Conservation (phyloP, 2,329 filamentous ascomycete species). For the Botrytis cinerea region DNA sequence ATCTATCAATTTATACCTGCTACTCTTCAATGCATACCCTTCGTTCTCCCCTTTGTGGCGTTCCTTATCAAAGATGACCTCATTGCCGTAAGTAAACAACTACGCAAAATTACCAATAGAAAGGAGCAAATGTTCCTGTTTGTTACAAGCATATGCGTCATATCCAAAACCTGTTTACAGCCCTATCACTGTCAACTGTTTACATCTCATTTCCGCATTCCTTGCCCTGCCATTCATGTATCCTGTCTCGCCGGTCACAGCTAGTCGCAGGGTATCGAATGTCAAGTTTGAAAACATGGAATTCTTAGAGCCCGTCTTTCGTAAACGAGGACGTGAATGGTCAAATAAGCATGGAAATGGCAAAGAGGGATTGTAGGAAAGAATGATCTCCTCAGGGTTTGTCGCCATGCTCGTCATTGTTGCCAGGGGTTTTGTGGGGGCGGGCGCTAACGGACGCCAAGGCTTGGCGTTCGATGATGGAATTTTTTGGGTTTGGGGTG, state of each 20-base stretch:
- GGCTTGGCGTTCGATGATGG: constrained; percentile 1
- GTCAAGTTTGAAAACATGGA: not conserved
- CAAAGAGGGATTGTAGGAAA: too few relatives aligned
- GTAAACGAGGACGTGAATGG: not conserved
- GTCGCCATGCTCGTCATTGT: constrained; percentile 18
- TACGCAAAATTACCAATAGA: not conserved
- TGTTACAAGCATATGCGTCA: not conserved
- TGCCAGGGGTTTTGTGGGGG: constrained; percentile 1
- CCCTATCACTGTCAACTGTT: not conserved
- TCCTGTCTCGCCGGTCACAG: not conserved
- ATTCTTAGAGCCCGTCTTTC: not conserved
- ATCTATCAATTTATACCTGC: not conserved
- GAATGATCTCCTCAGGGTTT: constrained; percentile 10
- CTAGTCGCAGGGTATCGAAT: not conserved
- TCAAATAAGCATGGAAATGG: not conserved
- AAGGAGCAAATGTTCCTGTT: not conserved
- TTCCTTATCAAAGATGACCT: constrained; percentile 13
- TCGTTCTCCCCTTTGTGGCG: constrained; percentile 1
- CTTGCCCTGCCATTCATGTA: not conserved
- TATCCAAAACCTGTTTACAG: constrained; percentile 18
- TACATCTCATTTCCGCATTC: constrained; percentile 1
- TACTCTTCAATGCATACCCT: not conserved
- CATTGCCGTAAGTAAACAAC: not conserved
- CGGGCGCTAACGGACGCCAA: constrained; percentile 1
- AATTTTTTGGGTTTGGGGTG: not conserved